Base-by-base conservation (phyloP, 148 eudicot genomes). In the Mesembryanthemum crystallinum region DNA sequence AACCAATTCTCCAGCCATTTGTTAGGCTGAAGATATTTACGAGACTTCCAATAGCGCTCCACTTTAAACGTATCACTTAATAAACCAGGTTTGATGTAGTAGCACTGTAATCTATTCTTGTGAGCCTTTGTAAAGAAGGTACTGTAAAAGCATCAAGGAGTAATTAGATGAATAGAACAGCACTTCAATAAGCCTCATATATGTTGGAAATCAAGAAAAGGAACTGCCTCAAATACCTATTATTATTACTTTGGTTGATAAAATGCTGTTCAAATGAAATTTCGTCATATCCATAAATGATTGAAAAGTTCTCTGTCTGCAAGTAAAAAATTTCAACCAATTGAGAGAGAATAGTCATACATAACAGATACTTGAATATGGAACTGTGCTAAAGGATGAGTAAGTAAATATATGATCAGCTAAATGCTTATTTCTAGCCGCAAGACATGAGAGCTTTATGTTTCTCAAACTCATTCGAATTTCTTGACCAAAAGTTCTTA, bases 51-150 rank as follows among this genome's bases (percentile, higher is more conserved):
- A 73, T 85, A 92, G 52, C 81, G 93, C 57, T 77, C 61, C 61
- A 87, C 87, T 29, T 86, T 82, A 63, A 90, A 81, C 24, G 77
- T 75, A 61, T 85, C 86, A 59, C 21, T 64, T 62, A 90, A 72
- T 59, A 65, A 71, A 92, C 92, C 91, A 81, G 89, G 74, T 64
- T 89, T 83, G 8, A 78, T 81, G 69, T 90, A 90, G 87, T 94
- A 94, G 78, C 93, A 90, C 76, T 84, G 86, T 75, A 90, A 70
- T 80, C 98, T 83, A 76, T 85, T 88, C 82, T 88, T 92, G 88
- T 94, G 98, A 78, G 86, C 88, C 73, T 86, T 76, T 13, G 96
- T 65, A 68, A 85, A 90, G 89, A 92, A 94, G 30, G 73, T 79
- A 75, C 98, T 94, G 87, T 76, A 84, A 39, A 68, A 39, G 54